phyloP scores from a whole-genome alignment of 257 asterid genomes.

The Agastache rugosa region DNA sequence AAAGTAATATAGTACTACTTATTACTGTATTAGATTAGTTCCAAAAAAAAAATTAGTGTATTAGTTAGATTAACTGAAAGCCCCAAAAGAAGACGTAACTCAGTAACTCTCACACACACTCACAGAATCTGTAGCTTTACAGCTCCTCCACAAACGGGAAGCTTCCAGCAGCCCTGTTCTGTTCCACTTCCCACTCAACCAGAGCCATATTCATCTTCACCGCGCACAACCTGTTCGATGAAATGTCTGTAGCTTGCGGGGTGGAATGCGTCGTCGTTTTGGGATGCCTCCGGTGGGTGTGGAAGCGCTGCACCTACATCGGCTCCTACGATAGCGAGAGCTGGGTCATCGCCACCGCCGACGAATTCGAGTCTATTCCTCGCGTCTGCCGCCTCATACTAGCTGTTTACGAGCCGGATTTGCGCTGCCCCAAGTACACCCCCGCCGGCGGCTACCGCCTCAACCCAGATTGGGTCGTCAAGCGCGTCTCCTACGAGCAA shows the following conservation, averaged over 20 bases:
- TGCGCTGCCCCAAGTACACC: conserved; percentile 63
- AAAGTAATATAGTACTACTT: too few species aligned
- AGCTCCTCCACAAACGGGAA: too few species aligned
- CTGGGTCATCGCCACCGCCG: conserved; percentile 78
- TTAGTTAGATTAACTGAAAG: too few species aligned
- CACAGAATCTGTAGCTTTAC: too few species aligned
- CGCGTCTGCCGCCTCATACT: conserved; percentile 82
- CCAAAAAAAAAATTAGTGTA: too few species aligned
- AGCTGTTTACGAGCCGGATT: conserved; percentile 89
- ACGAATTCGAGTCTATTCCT: conserved; percentile 82
- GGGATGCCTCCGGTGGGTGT: conserved; percentile 92
- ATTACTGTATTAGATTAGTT: too few species aligned
- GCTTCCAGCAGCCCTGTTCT: too few species aligned
- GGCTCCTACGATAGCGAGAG: conserved; percentile 88
- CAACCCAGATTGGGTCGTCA: conserved; percentile 74
- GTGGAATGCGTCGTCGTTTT: conserved; percentile 69
- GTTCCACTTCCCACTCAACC: conserved; percentile 19
- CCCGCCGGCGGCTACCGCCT: conserved; percentile 75
- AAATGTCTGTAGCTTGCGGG: conserved; percentile 82
- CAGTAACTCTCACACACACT: too few species aligned
- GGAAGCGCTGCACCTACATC: conserved; percentile 98
- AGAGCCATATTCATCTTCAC: background rate
- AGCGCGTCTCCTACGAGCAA: conserved; percentile 79
- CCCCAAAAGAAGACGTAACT: too few species aligned
- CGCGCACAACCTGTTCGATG: conserved; percentile 19